Conservation (phyloP, 1,284 basidiomycete species). For the Phellopilus nigrolimitatus region DNA sequence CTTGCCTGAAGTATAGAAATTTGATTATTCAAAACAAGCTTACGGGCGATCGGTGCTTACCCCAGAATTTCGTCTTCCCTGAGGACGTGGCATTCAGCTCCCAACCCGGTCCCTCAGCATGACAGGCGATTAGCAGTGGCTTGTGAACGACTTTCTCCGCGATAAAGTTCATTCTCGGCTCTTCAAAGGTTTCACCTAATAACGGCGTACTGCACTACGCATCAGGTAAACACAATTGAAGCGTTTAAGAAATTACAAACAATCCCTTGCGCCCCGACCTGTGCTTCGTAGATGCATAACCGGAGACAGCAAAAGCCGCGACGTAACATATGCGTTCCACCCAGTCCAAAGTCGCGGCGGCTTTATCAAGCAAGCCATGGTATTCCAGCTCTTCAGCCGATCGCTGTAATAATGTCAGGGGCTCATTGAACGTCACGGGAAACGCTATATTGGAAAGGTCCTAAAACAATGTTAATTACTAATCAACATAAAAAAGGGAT, state of each 20-base stretch:
- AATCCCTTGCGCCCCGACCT: slow-evolving; percentile 84
- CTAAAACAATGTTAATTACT: slow-evolving; percentile 35
- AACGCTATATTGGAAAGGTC: slow-evolving; percentile 83
- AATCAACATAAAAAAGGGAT: neutral
- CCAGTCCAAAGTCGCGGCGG: slow-evolving; percentile 55
- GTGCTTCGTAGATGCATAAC: slow-evolving; percentile 77
- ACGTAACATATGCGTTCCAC: slow-evolving; percentile 72
- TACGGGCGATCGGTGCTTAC: slow-evolving; percentile 36
- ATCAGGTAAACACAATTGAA: slow-evolving; percentile 3
- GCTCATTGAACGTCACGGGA: slow-evolving; percentile 88
- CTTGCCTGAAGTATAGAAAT: slow-evolving; percentile 51
- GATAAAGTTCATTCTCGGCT: slow-evolving; percentile 72
- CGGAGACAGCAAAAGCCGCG: slow-evolving; percentile 80
- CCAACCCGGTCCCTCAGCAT: slow-evolving; percentile 77
- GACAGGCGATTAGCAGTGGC: slow-evolving; percentile 79
- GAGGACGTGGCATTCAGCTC: slow-evolving; percentile 65
- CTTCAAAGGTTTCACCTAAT: slow-evolving; percentile 87
- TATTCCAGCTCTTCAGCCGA: slow-evolving; percentile 85
- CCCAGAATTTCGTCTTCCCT: slow-evolving; percentile 88
- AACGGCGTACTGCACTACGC: slow-evolving; percentile 65
- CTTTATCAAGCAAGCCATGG: slow-evolving; percentile 61
- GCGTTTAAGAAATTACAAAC: slow-evolving; percentile 45
- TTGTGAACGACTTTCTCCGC: slow-evolving; percentile 88
- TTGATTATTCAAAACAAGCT: too few species aligned
- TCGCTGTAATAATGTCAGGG: slow-evolving; percentile 76